A percentile compares a stretch with the other conserved stretches of the same genome.
These are phyloP conservation scores for Blastomyces emzantsi DNA, from an alignment of 2,329 filamentous ascomycete genomes.

Conservation along the genomic window DNA sequence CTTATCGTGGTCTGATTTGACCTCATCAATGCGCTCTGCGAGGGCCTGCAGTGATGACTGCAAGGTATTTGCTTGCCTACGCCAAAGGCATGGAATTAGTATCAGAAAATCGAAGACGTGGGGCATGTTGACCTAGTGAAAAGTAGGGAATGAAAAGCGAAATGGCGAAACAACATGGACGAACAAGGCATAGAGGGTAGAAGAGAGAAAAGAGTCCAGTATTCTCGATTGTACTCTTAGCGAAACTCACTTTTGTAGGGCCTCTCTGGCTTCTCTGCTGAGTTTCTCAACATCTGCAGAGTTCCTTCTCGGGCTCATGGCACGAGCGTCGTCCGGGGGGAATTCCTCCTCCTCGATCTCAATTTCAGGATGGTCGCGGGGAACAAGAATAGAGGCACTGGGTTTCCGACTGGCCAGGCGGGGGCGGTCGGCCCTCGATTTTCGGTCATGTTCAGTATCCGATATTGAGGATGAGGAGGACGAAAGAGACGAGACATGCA, in stretches of 20 bases:
- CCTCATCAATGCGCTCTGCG: conserved; percentile 87
- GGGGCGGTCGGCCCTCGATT: conserved; percentile 49
- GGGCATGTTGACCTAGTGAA: not conserved
- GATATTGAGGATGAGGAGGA: conserved; percentile 42
- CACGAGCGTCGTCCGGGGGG: conserved; percentile 77
- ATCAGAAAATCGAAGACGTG: not conserved
- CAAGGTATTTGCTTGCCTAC: conserved; percentile 75
- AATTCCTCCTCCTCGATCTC: conserved; percentile 66
- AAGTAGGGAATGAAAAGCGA: not conserved
- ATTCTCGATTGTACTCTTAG: not conserved
- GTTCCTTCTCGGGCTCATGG: conserved; percentile 88
- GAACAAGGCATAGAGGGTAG: not conserved
- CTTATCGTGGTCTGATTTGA: conserved; percentile 91
- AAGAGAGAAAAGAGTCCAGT: not conserved
- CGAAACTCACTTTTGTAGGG: conserved; percentile 50
- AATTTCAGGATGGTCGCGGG: conserved; percentile 63
- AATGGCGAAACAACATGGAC: not conserved
- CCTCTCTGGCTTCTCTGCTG: conserved; percentile 66
- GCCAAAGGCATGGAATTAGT: conserved; percentile 7
- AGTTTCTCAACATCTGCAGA: conserved; percentile 85
- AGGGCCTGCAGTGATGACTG: conserved; percentile 85
- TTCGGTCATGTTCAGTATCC: conserved; percentile 39
- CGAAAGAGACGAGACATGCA: conserved; percentile 34
- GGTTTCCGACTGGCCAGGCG: conserved; percentile 64
- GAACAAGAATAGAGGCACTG: conserved; percentile 74